phyloP scores from a whole-genome alignment of 2,329 filamentous ascomycete genomes.

The Phialemoniopsis sp. region DNA sequence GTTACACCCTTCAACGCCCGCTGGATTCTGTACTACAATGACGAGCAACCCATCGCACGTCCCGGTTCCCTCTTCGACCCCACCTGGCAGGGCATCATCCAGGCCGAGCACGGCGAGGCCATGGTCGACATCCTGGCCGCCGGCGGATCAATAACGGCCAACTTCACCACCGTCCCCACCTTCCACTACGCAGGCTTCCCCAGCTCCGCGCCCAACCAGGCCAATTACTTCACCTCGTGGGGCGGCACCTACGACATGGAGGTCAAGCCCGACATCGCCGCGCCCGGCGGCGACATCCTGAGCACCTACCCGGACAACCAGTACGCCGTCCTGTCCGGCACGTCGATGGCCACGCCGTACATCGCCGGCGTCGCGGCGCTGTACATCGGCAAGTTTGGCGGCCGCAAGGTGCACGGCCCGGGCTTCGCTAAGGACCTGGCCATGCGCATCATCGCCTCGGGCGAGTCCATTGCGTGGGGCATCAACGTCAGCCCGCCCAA shows the following conservation, averaged over 20 bases:
- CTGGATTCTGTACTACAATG: no score
- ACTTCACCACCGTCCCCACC: slow-evolving; percentile 37
- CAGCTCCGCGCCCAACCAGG: slow-evolving; percentile 30
- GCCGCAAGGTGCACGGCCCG: slow-evolving; percentile 29
- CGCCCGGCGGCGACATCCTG: slow-evolving; percentile 44
- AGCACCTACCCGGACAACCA: slow-evolving; percentile 38
- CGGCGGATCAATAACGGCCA: slow-evolving; percentile 30
- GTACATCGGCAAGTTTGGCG: slow-evolving; percentile 36
- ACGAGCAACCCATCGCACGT: no score
- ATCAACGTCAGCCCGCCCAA: no score
- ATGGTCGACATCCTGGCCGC: slow-evolving; percentile 25
- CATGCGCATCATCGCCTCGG: slow-evolving; percentile 20
- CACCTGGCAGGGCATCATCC: no score
- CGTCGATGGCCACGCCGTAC: slow-evolving; percentile 53
- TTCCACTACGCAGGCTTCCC: slow-evolving; percentile 13
- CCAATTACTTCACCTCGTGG: slow-evolving; percentile 45
- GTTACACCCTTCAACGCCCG: no score
- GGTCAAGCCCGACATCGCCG: slow-evolving; percentile 45
- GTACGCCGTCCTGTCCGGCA: slow-evolving; percentile 46
- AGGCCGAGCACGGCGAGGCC: no score
- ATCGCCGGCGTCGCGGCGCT: slow-evolving; percentile 46
- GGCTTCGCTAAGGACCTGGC: slow-evolving; percentile 16
- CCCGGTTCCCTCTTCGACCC: no score
- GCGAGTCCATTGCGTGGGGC: slow-evolving; percentile 13
- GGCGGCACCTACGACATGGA: slow-evolving; percentile 46